These are phyloP conservation scores for Aulographum hederae DNA, from an alignment of 2,329 filamentous ascomycete species.

Conservation along the genomic window DNA sequence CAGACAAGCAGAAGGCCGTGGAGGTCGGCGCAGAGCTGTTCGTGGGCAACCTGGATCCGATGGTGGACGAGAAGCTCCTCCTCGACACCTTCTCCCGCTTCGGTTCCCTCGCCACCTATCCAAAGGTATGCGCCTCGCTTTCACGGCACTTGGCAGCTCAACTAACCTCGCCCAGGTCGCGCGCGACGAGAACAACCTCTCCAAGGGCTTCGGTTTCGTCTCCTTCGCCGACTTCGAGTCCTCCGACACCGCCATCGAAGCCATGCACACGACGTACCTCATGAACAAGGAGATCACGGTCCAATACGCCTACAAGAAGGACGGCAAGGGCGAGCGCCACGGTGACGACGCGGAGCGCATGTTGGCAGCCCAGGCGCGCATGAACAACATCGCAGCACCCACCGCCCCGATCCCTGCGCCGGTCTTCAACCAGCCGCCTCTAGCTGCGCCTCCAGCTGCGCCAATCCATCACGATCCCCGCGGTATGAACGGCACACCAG, in stretches of 20 bases:
- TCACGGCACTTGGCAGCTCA: background rate
- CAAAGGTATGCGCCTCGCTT: conserved; percentile 45
- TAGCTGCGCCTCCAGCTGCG: conserved; percentile 22
- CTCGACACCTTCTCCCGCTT: conserved; percentile 94
- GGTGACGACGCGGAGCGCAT: conserved; percentile 86
- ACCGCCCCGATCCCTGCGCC: conserved; percentile 58
- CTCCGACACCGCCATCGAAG: conserved; percentile 75
- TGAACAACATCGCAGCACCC: conserved; percentile 78
- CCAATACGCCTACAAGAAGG: conserved; percentile 98
- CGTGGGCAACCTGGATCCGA: conserved; percentile 81
- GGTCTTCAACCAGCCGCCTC: conserved; percentile 32
- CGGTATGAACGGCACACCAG: conserved; percentile 13
- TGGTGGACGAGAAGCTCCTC: conserved; percentile 89
- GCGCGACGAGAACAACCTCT: conserved; percentile 70
- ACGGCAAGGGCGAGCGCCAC: conserved; percentile 90
- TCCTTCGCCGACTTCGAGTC: conserved; percentile 87
- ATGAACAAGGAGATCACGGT: conserved; percentile 95
- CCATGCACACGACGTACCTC: conserved; percentile 91
- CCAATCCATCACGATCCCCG: conserved; percentile 23
- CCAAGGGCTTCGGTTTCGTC: conserved; percentile 93
- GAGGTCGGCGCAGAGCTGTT: conserved; percentile 96
- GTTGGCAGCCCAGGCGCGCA: conserved; percentile 80
- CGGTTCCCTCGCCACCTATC: conserved; percentile 63
- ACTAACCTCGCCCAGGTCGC: conserved; percentile 33
- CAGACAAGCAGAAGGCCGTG: conserved; percentile 84